A percentile compares a stretch with the other conserved stretches of the same genome.
These are phyloP conservation scores for Xylaria palmicola DNA, from an alignment of 495 filamentous ascomycete genomes.

Conservation along the genomic window DNA sequence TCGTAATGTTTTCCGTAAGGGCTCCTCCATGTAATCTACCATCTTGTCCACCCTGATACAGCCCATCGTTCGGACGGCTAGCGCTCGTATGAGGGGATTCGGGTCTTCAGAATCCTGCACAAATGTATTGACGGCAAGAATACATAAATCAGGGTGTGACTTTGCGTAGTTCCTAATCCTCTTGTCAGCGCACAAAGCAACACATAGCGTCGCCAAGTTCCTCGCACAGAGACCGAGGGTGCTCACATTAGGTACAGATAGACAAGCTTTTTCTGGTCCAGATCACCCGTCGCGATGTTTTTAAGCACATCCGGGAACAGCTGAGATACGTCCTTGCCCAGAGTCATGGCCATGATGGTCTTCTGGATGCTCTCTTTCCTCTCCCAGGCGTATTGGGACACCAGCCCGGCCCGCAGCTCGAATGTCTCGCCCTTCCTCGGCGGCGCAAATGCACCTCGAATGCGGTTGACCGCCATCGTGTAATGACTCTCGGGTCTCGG, in stretches of 20 bases:
- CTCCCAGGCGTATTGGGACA: constrained; percentile 99
- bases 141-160: constrained; percentile 98
- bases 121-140: constrained; percentile 98
- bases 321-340: constrained; percentile 97
- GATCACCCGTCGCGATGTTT: constrained; percentile 92
- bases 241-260: constrained; percentile 96
- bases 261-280: constrained; percentile 99
- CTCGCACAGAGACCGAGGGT: background rate
- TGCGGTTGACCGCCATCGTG: constrained; percentile 89
- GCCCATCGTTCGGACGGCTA: constrained; percentile 98
- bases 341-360: constrained; percentile 99
- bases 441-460: constrained; percentile 85
- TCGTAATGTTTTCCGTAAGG: constrained; percentile 89
- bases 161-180: constrained; percentile 93
- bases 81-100: constrained; percentile 89
- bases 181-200: constrained; percentile 19
- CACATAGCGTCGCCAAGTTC: background rate
- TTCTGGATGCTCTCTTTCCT: constrained; percentile 98
- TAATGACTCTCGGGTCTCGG: constrained; percentile 2
- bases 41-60: constrained; percentile 99
- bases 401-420: constrained; percentile 92
- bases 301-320: constrained; percentile 98
- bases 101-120: constrained; percentile 99
- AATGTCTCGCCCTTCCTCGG: constrained; percentile 98
- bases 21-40: constrained; percentile 99